Percentiles rank a stretch among this genome's conserved stretches.
Evolutionary conservation across 495 filamentous ascomycete genomes (phyloP).

Genomic region (Aspergillus bertholletiae): DNA sequence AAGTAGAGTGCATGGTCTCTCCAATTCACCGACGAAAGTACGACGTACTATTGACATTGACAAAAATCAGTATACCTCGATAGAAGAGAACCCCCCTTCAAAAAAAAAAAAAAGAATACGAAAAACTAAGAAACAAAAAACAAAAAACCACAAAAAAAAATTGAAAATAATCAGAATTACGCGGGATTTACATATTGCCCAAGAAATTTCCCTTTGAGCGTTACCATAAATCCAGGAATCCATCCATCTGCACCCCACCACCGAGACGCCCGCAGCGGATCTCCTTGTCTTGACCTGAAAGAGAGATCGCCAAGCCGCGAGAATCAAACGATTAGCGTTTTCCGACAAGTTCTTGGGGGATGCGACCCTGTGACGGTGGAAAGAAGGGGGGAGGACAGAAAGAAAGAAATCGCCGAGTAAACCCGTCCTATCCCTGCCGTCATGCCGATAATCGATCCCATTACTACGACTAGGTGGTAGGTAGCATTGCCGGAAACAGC

Average conservation of each 20-base stretch:
- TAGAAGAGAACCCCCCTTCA: too few species aligned
- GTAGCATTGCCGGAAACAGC: background rate
- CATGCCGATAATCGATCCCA: background rate
- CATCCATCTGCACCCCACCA: conserved; percentile 13
- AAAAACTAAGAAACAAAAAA: too few species aligned
- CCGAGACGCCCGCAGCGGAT: conserved; percentile 6
- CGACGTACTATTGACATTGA: too few species aligned
- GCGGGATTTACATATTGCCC: background rate
- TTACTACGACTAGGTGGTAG: background rate
- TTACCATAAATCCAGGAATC: conserved; percentile 10
- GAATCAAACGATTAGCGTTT: background rate
- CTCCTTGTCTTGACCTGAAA: conserved; percentile 1
- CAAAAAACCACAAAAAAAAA: too few species aligned
- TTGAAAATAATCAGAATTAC: too few species aligned
- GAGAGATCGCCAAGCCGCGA: background rate
- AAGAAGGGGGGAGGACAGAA: background rate
- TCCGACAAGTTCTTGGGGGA: background rate
- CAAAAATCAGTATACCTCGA: too few species aligned
- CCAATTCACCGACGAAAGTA: too few species aligned
- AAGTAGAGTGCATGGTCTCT: too few species aligned
- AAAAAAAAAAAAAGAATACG: too few species aligned
- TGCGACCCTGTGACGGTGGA: background rate
- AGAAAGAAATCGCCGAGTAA: conserved; percentile 1
- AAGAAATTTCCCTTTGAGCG: background rate
- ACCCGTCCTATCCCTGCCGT: background rate